Conservation (phyloP, 305 asterid genomes). For the Fraxinus angustifolia region DNA sequence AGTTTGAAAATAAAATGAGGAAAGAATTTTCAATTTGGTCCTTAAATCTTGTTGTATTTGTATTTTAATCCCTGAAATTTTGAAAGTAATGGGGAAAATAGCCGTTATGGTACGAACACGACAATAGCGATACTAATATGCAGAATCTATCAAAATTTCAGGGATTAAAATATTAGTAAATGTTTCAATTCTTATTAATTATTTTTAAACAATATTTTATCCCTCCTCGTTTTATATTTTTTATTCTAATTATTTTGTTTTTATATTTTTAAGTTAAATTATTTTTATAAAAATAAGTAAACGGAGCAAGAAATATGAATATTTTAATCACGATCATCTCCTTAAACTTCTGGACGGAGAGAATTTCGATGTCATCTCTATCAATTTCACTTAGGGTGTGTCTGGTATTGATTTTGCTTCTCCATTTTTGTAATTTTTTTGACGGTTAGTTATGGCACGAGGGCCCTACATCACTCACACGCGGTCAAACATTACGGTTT, state of each 20-base stretch:
- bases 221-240: neutral
- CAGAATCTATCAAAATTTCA: neutral
- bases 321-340: neutral
- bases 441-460: too few relatives aligned
- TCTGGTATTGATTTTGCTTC: too few relatives aligned
- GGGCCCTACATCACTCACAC: too few relatives aligned
- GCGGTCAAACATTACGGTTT: too few relatives aligned
- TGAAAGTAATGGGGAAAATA: constrained; percentile 25
- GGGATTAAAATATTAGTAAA: neutral
- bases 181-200: neutral
- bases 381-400: neutral
- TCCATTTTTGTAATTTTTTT: too few relatives aligned
- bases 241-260: neutral
- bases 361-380: neutral
- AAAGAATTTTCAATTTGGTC: constrained; percentile 19
- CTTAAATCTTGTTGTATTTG: constrained; percentile 11
- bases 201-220: neutral
- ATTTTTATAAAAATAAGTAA: too few relatives aligned
- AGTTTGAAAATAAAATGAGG: constrained; percentile 48
- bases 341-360: neutral
- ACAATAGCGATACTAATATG: neutral
- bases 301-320: neutral
- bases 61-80: constrained; percentile 19
- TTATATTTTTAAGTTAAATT: too few relatives aligned
- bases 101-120: constrained; percentile 26